Conservation (phyloP, 257 asterid species). For the Solanum rostratum region DNA sequence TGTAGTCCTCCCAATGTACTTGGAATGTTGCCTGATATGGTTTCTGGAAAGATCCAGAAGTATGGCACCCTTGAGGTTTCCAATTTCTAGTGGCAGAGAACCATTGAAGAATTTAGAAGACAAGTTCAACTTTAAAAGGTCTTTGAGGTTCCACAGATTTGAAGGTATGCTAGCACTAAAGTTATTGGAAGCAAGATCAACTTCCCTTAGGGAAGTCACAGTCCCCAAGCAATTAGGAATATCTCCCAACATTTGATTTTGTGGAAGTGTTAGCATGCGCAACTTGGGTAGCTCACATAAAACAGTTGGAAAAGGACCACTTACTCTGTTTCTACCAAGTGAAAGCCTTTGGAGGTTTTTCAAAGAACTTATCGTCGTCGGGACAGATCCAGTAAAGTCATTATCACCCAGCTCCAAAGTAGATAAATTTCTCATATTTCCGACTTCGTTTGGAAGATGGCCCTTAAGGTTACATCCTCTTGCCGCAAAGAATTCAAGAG, state of each 20-base stretch:
- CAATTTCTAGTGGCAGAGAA: background rate
- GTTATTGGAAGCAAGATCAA: conserved; percentile 1
- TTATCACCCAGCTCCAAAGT: conserved; percentile 2
- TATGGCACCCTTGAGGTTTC: background rate
- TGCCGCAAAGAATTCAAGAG: background rate
- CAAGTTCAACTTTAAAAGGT: background rate
- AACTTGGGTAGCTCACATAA: background rate
- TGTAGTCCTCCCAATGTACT: conserved; percentile 5
- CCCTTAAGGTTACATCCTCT: background rate
- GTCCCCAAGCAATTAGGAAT: conserved; percentile 19
- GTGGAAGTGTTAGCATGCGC: background rate
- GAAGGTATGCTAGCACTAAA: background rate
- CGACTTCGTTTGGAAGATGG: background rate
- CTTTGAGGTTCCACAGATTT: background rate
- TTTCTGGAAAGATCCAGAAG: conserved; percentile 1
- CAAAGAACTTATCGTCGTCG: background rate
- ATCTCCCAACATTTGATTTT: conserved; percentile 11
- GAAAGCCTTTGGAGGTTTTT: background rate
- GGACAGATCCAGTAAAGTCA: conserved; percentile 13
- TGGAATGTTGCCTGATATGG: conserved; percentile 17
- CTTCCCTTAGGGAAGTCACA: conserved; percentile 5
- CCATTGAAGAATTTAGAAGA: background rate
- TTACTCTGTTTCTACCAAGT: background rate
- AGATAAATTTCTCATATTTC: conserved; percentile 12
- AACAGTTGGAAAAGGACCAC: conserved; percentile 6